phyloP scores from a whole-genome alignment of 306 rosid species.

The Carpinus fangiana region DNA sequence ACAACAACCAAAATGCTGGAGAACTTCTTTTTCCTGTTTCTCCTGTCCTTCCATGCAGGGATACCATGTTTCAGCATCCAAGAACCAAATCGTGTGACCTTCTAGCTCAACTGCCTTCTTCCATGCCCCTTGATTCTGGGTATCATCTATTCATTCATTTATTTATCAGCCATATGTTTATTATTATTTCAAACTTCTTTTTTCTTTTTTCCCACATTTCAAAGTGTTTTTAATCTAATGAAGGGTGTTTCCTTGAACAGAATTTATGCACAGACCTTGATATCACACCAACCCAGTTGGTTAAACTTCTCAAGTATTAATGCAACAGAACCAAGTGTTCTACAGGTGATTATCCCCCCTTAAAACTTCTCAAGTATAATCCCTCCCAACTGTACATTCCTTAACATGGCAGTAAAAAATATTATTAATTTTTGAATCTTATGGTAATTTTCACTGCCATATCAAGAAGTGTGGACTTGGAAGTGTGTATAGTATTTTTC shows the following conservation, averaged over 20 bases:
- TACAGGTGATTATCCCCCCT: slow-evolving; percentile 44
- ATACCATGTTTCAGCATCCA: slow-evolving; percentile 59
- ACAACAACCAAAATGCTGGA: slow-evolving; percentile 46
- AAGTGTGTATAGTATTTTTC: too few relatives aligned
- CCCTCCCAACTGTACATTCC: too few relatives aligned
- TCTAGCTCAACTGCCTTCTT: slow-evolving; percentile 63
- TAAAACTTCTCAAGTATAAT: too few relatives aligned
- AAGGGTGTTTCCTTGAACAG: slow-evolving; percentile 36
- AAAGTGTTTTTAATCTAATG: neutral
- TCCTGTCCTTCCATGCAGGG: slow-evolving; percentile 68
- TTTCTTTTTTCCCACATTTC: too few relatives aligned
- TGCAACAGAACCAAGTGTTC: slow-evolving; percentile 35
- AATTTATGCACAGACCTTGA: slow-evolving; percentile 63
- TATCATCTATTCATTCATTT: slow-evolving; percentile 19
- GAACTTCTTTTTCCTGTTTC: slow-evolving; percentile 63
- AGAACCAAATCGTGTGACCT: slow-evolving; percentile 62
- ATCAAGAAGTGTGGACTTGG: too few relatives aligned
- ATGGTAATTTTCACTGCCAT: too few relatives aligned
- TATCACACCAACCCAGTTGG: slow-evolving; percentile 80
- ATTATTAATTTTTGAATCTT: too few relatives aligned
- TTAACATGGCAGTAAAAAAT: too few relatives aligned
- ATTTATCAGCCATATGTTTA: neutral
- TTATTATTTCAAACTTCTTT: neutral
- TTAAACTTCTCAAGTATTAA: slow-evolving; percentile 47
- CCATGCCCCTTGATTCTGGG: slow-evolving; percentile 73